A percentile compares a stretch with the other conserved stretches of the same genome.
These are phyloP conservation scores for Rhodamnia argentea DNA, from an alignment of 345 rosid genomes.

Conservation along the genomic window DNA sequence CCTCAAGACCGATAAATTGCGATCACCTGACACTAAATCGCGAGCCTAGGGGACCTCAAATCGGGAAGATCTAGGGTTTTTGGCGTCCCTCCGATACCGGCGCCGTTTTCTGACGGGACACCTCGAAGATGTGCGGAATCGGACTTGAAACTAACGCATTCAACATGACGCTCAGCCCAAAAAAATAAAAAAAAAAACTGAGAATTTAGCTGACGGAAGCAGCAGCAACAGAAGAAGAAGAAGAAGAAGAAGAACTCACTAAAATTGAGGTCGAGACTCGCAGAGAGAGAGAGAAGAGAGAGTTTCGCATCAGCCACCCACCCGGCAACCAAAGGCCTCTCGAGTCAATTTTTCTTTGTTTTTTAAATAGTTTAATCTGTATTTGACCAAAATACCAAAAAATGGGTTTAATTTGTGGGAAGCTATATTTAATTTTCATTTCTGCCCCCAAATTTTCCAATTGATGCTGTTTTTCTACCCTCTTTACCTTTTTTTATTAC, in stretches of 20 bases:
- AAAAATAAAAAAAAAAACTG: neutral
- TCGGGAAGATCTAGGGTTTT: slow-evolving; percentile 37
- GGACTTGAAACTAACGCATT: neutral
- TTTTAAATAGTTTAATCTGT: too few species aligned
- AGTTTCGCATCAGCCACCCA: neutral
- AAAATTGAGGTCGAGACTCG: slow-evolving; percentile 10
- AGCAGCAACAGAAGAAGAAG: neutral
- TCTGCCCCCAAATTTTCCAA: too few species aligned
- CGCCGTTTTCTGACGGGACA: neutral
- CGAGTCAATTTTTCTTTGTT: neutral
- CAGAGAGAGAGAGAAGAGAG: neutral
- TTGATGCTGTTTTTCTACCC: too few species aligned
- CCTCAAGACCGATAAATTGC: neutral
- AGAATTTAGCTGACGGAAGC: neutral
- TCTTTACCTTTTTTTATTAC: neutral
- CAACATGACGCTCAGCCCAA: neutral
- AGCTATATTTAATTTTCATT: too few species aligned
- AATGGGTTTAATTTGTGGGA: too few species aligned
- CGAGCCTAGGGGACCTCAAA: neutral
- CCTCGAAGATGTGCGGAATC: neutral
- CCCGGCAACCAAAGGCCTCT: neutral
- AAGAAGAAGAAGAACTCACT: slow-evolving; percentile 21
- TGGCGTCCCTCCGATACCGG: slow-evolving; percentile 9
- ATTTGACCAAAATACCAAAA: too few species aligned
- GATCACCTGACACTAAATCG: slow-evolving; percentile 18